These are phyloP conservation scores for Tolypocladium cylindrosporum DNA, from an alignment of 2,329 filamentous ascomycete genomes.

Conservation along the genomic window DNA sequence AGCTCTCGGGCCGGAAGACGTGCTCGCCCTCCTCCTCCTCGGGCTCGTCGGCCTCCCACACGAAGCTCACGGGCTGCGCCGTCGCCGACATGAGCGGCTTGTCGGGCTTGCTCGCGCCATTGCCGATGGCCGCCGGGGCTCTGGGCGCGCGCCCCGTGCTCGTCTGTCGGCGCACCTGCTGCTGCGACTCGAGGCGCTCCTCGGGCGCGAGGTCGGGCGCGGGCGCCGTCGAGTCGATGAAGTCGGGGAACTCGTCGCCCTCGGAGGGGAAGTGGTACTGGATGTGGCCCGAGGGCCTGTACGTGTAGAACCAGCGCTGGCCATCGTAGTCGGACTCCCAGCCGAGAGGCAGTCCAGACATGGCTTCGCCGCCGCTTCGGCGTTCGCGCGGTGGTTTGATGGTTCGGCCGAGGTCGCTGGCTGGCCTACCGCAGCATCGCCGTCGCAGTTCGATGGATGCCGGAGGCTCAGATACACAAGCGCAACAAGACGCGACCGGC, in stretches of 20 bases:
- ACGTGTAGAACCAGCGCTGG: conserved; percentile 46
- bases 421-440: neutral
- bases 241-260: conserved; percentile 49
- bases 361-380: conserved; percentile 4
- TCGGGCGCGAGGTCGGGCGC: conserved; percentile 36
- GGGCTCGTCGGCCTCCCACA: conserved; percentile 21
- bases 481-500: neutral
- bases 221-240: conserved; percentile 27
- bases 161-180: conserved; percentile 31
- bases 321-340: conserved; percentile 52
- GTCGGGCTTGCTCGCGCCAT: conserved; percentile 1
- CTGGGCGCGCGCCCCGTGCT: conserved; percentile 6
- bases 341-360: conserved; percentile 35
- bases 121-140: neutral
- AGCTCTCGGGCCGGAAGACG: conserved; percentile 41
- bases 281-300: conserved; percentile 40
- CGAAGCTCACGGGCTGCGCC: conserved; percentile 19
- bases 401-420: neutral
- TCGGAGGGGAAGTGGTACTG: conserved; percentile 48
- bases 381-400: neutral
- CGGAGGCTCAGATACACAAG: neutral
- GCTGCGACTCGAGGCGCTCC: conserved; percentile 41
- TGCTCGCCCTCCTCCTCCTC: conserved; percentile 22
- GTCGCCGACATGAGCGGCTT: conserved; percentile 21
- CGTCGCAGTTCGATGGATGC: neutral